Base-by-base conservation (phyloP, 31 red algal genomes). In the Bonnemaisonia californica region DNA sequence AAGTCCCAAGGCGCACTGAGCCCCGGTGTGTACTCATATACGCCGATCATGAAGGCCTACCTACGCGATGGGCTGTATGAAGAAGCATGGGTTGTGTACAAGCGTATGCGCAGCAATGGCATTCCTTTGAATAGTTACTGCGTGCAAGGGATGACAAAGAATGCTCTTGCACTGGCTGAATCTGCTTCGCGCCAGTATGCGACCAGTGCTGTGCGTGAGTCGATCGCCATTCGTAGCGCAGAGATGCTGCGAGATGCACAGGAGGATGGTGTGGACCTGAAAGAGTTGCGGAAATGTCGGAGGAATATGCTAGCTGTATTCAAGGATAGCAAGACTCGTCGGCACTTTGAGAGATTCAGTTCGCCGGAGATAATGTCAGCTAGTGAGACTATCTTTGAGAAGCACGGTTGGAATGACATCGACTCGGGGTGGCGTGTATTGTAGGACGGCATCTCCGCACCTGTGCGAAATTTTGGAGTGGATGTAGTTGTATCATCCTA, bases 351-450 rank as follows among this genome's bases (percentile, higher is more conserved):
- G 12, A n/a, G 59, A 2, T 41, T 86, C 19, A 60, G 64, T 36
- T 57, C 42, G 28, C 72, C 83, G 33, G 83, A 86, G 12, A 40
- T 86, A 27, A 62, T 37, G 62, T 66, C 78, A 35, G 78, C 69
- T 31, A 90, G 87, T 70, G 87, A 83, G 68, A 70, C 39, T 57
- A 90, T 90, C 27, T 90, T 90, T 62, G 87, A 82, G 35, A 89
- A 79, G 51, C 85, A 89, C 67, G 85, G 85, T 0, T 89, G 85
- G 85, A 89, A 89, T 66, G 41, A 79, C 21, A 89, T 89, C 51
- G 76, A 89, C 33, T 89, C 85, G 27, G 69, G 85, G 21, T 89
- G 85, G 85, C 38, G 85, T 31, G 85, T 74, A 37, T 73, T 89
- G 26, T 89, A 66, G 47, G 32, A 51, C 16, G n/a, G n/a, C n/a